These are phyloP conservation scores for Teratosphaeria zuluensis DNA, from an alignment of 2,329 filamentous ascomycete species.

Conservation along the genomic window DNA sequence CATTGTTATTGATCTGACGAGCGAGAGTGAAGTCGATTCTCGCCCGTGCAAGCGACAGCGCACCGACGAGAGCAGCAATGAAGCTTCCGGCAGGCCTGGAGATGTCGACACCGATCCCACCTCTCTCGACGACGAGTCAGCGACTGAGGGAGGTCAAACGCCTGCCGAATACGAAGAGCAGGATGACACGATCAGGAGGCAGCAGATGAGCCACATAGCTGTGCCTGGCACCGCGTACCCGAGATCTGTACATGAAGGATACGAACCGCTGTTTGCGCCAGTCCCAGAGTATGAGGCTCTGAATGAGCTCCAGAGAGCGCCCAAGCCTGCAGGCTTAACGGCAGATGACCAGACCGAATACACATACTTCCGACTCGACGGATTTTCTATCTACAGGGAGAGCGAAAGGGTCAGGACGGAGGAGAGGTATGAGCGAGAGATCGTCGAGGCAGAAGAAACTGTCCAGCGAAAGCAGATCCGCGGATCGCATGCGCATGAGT, in stretches of 20 bases:
- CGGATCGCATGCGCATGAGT: conserved; percentile 36
- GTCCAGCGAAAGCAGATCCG: no score
- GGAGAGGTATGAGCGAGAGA: no score
- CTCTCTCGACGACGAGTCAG: background rate
- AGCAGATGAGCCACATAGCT: background rate
- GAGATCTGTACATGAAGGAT: conserved; percentile 4
- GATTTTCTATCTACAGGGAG: conserved; percentile 17
- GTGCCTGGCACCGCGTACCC: conserved; percentile 2
- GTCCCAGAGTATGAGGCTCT: background rate
- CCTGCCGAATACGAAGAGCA: background rate
- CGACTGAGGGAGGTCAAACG: background rate
- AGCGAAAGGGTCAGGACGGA: no score
- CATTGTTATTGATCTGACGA: background rate
- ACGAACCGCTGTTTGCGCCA: background rate
- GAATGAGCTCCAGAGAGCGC: background rate
- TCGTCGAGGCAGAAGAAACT: no score
- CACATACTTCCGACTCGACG: conserved; percentile 6
- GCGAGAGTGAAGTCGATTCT: background rate
- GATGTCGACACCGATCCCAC: background rate
- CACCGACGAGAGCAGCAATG: background rate
- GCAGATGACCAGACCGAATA: background rate
- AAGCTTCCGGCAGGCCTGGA: background rate
- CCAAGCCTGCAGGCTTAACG: background rate
- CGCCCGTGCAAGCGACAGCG: background rate
- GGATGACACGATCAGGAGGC: background rate